phyloP scores from a whole-genome alignment of 1,139 yeast species.

The Yamadazyma epiphylla region DNA sequence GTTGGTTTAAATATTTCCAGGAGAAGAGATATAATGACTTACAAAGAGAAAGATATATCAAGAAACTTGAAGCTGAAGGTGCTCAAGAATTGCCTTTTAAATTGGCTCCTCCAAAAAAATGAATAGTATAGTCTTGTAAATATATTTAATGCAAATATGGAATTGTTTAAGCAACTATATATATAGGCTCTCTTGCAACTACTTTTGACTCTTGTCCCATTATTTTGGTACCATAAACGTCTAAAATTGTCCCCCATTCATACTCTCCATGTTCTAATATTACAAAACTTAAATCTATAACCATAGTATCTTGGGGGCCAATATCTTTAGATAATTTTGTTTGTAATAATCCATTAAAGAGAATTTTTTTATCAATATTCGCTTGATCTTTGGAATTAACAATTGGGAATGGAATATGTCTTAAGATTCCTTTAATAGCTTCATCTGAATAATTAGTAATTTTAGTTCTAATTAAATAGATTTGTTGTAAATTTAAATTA shows the following conservation, averaged over 20 bases:
- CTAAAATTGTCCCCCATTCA: conserved; percentile 75
- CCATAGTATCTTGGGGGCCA: conserved; percentile 30
- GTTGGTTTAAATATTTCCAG: conserved; percentile 46
- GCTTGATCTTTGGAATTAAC: conserved; percentile 19
- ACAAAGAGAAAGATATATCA: conserved; percentile 38
- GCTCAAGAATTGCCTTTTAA: conserved; percentile 48
- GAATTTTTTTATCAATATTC: conserved; percentile 48
- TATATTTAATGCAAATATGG: conserved; percentile 1
- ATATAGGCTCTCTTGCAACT: conserved; percentile 31
- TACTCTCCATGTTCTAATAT: conserved; percentile 69
- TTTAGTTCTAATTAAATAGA: conserved; percentile 45
- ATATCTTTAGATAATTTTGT: conserved; percentile 39
- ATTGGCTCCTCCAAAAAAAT: conserved; percentile 22
- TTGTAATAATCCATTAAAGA: conserved; percentile 67
- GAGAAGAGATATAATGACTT: conserved; percentile 45
- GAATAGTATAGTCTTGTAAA: conserved; percentile 1
- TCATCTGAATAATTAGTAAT: conserved; percentile 42
- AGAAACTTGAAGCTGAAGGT: conserved; percentile 43
- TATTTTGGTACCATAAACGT: conserved; percentile 30
- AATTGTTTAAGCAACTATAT: conserved; percentile 23
- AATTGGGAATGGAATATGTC: conserved; percentile 57
- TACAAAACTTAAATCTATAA: conserved; percentile 49
- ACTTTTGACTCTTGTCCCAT: conserved; percentile 14
- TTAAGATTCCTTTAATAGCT: conserved; percentile 52
- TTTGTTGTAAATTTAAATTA: conserved; percentile 37